phyloP scores from a whole-genome alignment of 371 early-diverging fungal genomes.

The Haplosporangium sp. region DNA sequence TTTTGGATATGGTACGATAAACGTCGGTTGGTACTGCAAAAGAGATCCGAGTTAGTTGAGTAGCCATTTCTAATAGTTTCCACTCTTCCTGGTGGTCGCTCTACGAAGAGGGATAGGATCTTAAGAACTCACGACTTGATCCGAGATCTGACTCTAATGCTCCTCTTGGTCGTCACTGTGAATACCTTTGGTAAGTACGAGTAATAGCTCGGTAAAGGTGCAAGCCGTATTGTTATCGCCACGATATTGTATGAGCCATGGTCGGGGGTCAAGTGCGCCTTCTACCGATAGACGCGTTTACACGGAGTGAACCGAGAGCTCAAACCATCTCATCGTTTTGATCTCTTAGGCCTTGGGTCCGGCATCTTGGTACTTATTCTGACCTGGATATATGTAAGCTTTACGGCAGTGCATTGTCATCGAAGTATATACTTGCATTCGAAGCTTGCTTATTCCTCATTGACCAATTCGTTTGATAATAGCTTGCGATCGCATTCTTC shows the following conservation, averaged over 20 bases:
- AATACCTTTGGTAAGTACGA: conserved; percentile 33
- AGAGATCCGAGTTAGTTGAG: not conserved
- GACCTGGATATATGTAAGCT: conserved; percentile 40
- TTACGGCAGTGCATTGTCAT: not conserved
- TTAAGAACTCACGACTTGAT: conserved; percentile 12
- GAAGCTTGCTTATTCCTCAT: not conserved
- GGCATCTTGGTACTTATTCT: conserved; percentile 19
- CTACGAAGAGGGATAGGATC: conserved; percentile 20
- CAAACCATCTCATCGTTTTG: too few species aligned
- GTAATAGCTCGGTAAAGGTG: not conserved
- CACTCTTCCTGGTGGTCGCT: not conserved
- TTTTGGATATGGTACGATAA: not conserved
- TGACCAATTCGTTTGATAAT: not conserved
- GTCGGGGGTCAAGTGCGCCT: not conserved
- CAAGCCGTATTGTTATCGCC: not conserved
- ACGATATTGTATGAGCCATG: not conserved
- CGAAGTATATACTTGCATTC: not conserved
- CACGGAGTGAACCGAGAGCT: not conserved
- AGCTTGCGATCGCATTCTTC: conserved; percentile 18
- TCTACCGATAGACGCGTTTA: not conserved
- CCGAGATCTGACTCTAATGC: conserved; percentile 49
- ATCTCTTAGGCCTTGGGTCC: conserved; percentile 18
- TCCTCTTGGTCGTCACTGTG: conserved; percentile 36
- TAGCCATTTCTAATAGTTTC: not conserved
- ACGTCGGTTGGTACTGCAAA: not conserved